Evolutionary conservation across 805 yeast genomes (phyloP).

Genomic region (Candida chilensis): DNA sequence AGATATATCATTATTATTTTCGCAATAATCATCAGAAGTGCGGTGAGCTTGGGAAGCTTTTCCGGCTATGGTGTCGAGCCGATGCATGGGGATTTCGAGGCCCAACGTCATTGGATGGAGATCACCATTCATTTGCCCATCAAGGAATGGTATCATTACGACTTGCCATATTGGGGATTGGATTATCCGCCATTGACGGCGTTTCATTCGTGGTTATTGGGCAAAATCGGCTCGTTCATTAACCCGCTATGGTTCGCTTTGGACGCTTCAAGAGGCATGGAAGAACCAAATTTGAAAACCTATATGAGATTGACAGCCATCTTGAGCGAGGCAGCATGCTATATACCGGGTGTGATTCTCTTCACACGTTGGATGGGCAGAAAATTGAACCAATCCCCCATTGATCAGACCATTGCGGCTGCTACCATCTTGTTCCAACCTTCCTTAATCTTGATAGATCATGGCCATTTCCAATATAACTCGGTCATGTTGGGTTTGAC

Average conservation of each 20-base stretch:
- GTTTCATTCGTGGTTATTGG: conserved; percentile 77
- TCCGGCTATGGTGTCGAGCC: conserved; percentile 72
- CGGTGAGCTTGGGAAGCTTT: conserved; percentile 82
- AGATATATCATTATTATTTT: conserved; percentile 65
- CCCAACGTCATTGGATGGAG: conserved; percentile 98
- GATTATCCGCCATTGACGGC: conserved; percentile 98
- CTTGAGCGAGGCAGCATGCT: conserved; percentile 62
- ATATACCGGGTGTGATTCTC: conserved; percentile 72
- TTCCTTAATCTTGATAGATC: conserved; percentile 74
- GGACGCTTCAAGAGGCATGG: conserved; percentile 68
- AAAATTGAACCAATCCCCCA: conserved; percentile 42
- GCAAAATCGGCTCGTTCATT: conserved; percentile 58
- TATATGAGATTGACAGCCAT: conserved; percentile 81
- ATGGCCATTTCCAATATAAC: conserved; percentile 96
- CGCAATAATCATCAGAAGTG: conserved; percentile 70
- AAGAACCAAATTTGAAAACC: conserved; percentile 56
- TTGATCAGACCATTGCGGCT: conserved; percentile 69
- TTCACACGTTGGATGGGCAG: conserved; percentile 67
- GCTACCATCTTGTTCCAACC: conserved; percentile 84
- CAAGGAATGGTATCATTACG: conserved; percentile 79
- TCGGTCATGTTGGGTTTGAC: conserved; percentile 90
- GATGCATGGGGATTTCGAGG: conserved; percentile 92
- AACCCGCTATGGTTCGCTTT: conserved; percentile 71
- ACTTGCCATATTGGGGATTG: conserved; percentile 89
- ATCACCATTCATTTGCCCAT: conserved; percentile 71